Conservation (phyloP, 192 early-diverging fungal genomes). For the Coemansia sp. region DNA sequence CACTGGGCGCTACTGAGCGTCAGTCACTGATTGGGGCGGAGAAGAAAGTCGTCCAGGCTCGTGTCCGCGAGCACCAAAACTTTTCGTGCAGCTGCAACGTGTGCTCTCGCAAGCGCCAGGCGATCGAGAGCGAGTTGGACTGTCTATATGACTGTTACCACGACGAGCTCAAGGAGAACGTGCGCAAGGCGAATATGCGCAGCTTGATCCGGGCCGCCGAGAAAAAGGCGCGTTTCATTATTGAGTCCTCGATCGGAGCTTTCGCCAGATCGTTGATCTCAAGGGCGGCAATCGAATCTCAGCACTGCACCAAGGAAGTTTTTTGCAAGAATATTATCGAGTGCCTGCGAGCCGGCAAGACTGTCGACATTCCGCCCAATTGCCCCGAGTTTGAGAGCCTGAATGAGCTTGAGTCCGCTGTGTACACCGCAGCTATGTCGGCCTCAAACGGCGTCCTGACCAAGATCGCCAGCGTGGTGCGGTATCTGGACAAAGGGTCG, state of each 20-base stretch:
- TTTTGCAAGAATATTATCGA: conserved; percentile 19
- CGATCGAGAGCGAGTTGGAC: conserved; percentile 50
- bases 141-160: conserved; percentile 49
- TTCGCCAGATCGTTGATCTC: conserved; percentile 22
- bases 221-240: conserved; percentile 20
- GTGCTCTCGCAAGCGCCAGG: conserved; percentile 51
- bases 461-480: background rate
- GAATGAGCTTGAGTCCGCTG: conserved; percentile 16
- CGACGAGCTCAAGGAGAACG: conserved; percentile 39
- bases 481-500: conserved; percentile 2
- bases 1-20: conserved; percentile 33
- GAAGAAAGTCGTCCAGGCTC: conserved; percentile 41
- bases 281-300: background rate
- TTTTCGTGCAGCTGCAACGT: conserved; percentile 52
- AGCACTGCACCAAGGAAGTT: conserved; percentile 5
- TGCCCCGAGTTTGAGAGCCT: conserved; percentile 14
- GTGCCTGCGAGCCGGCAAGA: conserved; percentile 10
- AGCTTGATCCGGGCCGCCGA: conserved; percentile 17
- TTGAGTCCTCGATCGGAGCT: conserved; percentile 22
- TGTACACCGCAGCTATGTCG: conserved; percentile 13
- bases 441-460: conserved; percentile 4
- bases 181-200: conserved; percentile 33
- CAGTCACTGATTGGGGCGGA: conserved; percentile 35
- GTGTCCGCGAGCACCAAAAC: conserved; percentile 52
- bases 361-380: conserved; percentile 10